Conservation (phyloP, 495 filamentous ascomycete species). For the Penicillium nucicola region DNA sequence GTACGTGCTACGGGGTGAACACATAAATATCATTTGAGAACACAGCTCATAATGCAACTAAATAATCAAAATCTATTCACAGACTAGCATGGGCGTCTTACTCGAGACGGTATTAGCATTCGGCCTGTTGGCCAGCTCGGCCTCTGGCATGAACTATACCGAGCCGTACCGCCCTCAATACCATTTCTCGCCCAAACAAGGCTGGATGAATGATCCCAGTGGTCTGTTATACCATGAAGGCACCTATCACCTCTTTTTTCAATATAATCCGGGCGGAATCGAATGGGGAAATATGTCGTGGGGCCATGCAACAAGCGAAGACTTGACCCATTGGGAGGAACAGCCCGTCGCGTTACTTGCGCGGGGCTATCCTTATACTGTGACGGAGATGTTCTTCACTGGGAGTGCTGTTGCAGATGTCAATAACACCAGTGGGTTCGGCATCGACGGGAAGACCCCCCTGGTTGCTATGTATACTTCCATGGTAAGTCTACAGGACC, state of each 20-base stretch:
- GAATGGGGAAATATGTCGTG: slow-evolving; percentile 36
- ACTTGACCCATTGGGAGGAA: slow-evolving; percentile 38
- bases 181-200: slow-evolving; percentile 51
- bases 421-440: slow-evolving; percentile 57
- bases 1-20: neutral
- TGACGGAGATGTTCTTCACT: slow-evolving; percentile 49
- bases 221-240: slow-evolving; percentile 45
- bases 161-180: slow-evolving; percentile 42
- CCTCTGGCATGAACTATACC: slow-evolving; percentile 26
- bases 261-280: slow-evolving; percentile 36
- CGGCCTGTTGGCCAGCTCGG: too few species aligned
- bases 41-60: too few species aligned
- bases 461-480: slow-evolving; percentile 57
- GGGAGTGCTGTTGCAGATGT: slow-evolving; percentile 50
- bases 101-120: too few species aligned
- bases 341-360: slow-evolving; percentile 34
- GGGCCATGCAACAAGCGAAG: slow-evolving; percentile 38
- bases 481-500: slow-evolving; percentile 18
- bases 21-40: neutral
- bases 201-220: slow-evolving; percentile 61
- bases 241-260: slow-evolving; percentile 37
- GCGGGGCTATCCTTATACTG: slow-evolving; percentile 38
- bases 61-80: too few species aligned
- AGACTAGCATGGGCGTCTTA: too few species aligned
- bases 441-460: slow-evolving; percentile 45